Conservation (phyloP, 768 basidiomycete genomes). For the Mycena maculata region DNA sequence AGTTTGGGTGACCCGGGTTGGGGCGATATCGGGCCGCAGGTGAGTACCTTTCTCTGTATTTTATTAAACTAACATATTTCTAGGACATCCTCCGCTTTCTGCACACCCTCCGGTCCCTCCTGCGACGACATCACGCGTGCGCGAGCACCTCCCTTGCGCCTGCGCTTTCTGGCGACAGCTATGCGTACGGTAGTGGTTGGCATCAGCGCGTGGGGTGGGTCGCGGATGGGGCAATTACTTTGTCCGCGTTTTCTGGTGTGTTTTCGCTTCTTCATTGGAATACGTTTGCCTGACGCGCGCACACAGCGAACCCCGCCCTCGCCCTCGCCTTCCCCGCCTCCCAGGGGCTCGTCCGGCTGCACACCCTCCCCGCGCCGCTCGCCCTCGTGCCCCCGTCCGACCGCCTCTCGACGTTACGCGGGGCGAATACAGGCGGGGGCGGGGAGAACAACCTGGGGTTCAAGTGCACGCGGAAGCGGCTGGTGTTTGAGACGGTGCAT, state of each 20-base stretch:
- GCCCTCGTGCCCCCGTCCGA: constrained; percentile 84
- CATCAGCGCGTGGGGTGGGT: constrained; percentile 82
- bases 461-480: constrained; percentile 87
- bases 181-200: constrained; percentile 74
- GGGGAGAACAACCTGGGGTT: constrained; percentile 98
- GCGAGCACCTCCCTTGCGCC: constrained; percentile 78
- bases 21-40: constrained; percentile 71
- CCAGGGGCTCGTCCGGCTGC: constrained; percentile 86
- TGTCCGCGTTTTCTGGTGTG: constrained; percentile 85
- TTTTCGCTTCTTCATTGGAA: constrained; percentile 17
- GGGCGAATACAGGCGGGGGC: constrained; percentile 68
- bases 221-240: constrained; percentile 77
- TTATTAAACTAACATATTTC: constrained; percentile 5
- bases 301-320: constrained; percentile 81
- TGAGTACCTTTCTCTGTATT: constrained; percentile 46
- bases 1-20: constrained; percentile 73
- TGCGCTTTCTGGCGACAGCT: constrained; percentile 62
- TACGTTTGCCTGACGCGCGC: not conserved
- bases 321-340: constrained; percentile 81
- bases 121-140: constrained; percentile 71
- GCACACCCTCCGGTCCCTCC: constrained; percentile 68
- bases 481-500: constrained; percentile 93
- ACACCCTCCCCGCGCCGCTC: constrained; percentile 79
- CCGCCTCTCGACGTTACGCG: constrained; percentile 85
- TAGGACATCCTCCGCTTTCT: constrained; percentile 82